Conservation (phyloP, 805 yeast genomes). For the Kazachstania martiniae region DNA sequence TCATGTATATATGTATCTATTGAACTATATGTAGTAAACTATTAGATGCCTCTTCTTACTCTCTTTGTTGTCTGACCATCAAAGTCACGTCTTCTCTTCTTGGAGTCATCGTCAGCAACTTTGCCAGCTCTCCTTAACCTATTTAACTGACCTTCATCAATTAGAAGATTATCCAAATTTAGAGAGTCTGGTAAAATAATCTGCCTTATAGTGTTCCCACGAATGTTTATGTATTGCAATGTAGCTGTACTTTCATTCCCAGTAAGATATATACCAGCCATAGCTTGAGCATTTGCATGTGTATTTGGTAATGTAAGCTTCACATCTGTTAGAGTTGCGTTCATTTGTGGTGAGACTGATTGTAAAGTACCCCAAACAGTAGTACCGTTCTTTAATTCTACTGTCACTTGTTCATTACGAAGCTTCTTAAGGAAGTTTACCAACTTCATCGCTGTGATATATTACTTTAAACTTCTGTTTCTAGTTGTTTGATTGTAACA, state of each 20-base stretch:
- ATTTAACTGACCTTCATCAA: constrained; percentile 31
- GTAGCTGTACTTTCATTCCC: constrained; percentile 40
- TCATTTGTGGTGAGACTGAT: constrained; percentile 86
- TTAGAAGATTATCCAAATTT: constrained; percentile 54
- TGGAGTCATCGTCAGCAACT: constrained; percentile 14
- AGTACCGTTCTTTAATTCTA: constrained; percentile 87
- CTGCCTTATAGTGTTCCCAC: constrained; percentile 84
- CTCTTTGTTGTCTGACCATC: constrained; percentile 21
- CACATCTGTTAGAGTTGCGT: constrained; percentile 69
- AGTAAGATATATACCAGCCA: constrained; percentile 18
- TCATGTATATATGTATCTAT: background rate
- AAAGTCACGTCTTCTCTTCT: constrained; percentile 17
- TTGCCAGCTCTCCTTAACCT: constrained; percentile 21
- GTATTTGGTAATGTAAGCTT: constrained; percentile 50
- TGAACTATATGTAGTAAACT: background rate
- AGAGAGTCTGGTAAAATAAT: constrained; percentile 78
- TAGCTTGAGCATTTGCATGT: constrained; percentile 8
- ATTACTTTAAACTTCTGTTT: too few species aligned
- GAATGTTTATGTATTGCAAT: constrained; percentile 66
- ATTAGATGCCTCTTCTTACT: constrained; percentile 26
- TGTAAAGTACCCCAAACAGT: constrained; percentile 74
- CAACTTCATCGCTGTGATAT: constrained; percentile 20
- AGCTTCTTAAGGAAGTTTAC: constrained; percentile 66
- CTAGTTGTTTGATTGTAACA: too few species aligned
- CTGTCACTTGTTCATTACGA: constrained; percentile 76